Evolutionary conservation across 176 grass and related monocot genomes (phyloP).

Genomic region (Hsuehochloa calcarea): DNA sequence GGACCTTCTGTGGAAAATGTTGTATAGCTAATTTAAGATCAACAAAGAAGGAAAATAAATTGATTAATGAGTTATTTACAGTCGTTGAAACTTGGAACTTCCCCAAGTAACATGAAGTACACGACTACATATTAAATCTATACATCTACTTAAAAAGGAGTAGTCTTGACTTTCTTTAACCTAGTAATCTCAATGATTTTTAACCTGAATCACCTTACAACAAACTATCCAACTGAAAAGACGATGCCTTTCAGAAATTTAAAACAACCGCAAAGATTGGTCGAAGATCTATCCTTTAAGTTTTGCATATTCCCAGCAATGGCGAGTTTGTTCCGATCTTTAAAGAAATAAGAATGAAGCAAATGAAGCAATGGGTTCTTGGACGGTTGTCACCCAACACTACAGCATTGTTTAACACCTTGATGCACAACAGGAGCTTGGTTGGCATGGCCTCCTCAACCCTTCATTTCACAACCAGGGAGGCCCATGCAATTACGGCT

Average conservation of each 20-base stretch:
- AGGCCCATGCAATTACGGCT: not conserved
- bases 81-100: not conserved
- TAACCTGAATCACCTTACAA: not conserved
- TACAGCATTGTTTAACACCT: not conserved
- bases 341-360: not conserved
- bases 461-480: not conserved
- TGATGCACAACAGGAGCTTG: not conserved
- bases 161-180: not conserved
- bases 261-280: not conserved
- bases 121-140: not conserved
- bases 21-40: not conserved
- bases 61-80: not conserved
- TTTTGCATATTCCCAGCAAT: not conserved
- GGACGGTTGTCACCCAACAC: not conserved
- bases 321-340: not conserved
- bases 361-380: not conserved
- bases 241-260: not conserved
- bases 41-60: not conserved
- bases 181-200: not conserved
- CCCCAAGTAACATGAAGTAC: not conserved
- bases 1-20: not conserved
- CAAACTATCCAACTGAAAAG: not conserved
- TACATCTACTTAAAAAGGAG: not conserved
- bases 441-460: not conserved
- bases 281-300: not conserved